A percentile compares a stretch with the other conserved stretches of the same genome.
phyloP scores from a whole-genome alignment of 768 basidiomycete species.

The Amanita thiersii region DNA sequence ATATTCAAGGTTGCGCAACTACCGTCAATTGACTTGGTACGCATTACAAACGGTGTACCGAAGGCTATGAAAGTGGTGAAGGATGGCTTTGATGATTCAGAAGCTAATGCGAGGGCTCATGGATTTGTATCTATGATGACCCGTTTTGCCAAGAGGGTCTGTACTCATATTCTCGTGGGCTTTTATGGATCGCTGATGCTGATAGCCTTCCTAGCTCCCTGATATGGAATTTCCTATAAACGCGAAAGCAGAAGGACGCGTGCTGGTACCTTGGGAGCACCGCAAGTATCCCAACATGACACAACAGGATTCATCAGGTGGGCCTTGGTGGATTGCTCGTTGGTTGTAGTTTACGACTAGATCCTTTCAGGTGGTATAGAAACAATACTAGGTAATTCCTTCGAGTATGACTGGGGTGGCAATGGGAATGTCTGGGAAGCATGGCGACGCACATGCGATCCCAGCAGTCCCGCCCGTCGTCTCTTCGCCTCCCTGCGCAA shows the following conservation, averaged over 20 bases:
- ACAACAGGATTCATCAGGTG: conserved; percentile 32
- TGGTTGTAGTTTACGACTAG: conserved; percentile 12
- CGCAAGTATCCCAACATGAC: conserved; percentile 68
- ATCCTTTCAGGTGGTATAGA: conserved; percentile 37
- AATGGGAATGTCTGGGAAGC: conserved; percentile 90
- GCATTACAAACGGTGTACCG: conserved; percentile 58
- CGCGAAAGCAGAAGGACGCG: conserved; percentile 86
- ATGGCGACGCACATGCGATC: conserved; percentile 86
- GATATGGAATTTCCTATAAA: conserved; percentile 96
- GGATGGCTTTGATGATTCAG: conserved; percentile 52
- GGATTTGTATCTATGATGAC: conserved; percentile 73
- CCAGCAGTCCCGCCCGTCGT: conserved; percentile 69
- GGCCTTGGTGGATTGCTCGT: conserved; percentile 7
- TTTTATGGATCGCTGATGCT: conserved; percentile 1
- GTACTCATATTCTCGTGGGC: conserved; percentile 12
- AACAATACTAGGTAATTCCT: conserved; percentile 51
- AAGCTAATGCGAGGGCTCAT: conserved; percentile 68
- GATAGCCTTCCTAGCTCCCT: conserved; percentile 48
- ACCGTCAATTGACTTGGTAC: conserved; percentile 82
- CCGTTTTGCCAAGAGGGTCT: conserved; percentile 57
- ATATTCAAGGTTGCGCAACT: conserved; percentile 54
- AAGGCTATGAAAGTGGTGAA: conserved; percentile 45
- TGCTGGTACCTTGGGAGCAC: conserved; percentile 91
- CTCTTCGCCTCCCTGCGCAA: conserved; percentile 73
- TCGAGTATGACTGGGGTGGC: conserved; percentile 79